phyloP scores from a whole-genome alignment of 2,329 filamentous ascomycete species.

The Neopestalotiopsis rosae region DNA sequence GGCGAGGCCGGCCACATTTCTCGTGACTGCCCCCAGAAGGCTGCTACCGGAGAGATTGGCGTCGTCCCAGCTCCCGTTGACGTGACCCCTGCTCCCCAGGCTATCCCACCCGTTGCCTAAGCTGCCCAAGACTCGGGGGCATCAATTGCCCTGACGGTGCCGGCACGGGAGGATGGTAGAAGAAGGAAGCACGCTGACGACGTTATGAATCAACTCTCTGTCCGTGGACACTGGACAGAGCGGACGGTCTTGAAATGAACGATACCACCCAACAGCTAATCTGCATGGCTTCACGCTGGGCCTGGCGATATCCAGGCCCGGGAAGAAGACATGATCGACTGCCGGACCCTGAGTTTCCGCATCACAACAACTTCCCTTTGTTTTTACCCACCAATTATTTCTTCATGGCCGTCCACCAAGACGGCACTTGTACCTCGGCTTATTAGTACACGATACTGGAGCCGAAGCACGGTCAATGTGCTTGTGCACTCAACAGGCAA shows the following conservation, averaged over 20 bases:
- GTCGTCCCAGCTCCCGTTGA: constrained; percentile 31
- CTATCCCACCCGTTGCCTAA: constrained; percentile 39
- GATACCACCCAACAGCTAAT: constrained; percentile 18
- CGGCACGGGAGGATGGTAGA: constrained; percentile 16
- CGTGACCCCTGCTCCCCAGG: constrained; percentile 30
- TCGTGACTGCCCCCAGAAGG: constrained; percentile 86
- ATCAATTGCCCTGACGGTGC: background rate
- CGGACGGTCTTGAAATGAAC: constrained; percentile 17
- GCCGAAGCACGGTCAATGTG: background rate
- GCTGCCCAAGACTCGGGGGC: background rate
- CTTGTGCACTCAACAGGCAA: background rate
- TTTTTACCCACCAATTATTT: background rate
- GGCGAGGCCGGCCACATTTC: constrained; percentile 96
- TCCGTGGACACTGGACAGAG: background rate
- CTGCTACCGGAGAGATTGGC: constrained; percentile 53
- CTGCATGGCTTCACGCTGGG: background rate
- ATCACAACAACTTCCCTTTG: background rate
- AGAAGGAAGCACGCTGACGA: constrained; percentile 19
- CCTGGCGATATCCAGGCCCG: background rate
- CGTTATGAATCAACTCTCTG: constrained; percentile 18
- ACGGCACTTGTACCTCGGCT: background rate
- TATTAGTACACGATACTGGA: background rate
- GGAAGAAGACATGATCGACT: background rate
- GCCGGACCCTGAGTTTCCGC: constrained; percentile 9
- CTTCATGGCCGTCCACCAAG: background rate